A percentile compares a stretch with the other conserved stretches of the same genome.
Conservation (phyloP, 176 grass and related monocot genomes). For the Thalia dealbata region DNA sequence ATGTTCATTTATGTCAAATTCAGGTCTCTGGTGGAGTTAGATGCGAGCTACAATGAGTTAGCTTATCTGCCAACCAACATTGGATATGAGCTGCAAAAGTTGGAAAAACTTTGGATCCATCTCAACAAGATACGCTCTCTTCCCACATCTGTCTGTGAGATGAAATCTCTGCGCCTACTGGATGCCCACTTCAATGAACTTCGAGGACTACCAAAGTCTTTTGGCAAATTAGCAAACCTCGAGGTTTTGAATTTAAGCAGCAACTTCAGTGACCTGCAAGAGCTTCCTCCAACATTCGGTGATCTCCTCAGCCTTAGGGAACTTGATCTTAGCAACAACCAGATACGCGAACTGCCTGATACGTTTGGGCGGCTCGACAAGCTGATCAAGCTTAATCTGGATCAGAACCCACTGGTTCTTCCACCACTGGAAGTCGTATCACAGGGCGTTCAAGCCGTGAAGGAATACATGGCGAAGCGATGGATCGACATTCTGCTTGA, state of each 20-base stretch:
- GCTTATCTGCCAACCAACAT: constrained; percentile 73
- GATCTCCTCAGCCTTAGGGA: constrained; percentile 65
- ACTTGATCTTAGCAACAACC: constrained; percentile 92
- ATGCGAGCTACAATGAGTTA: constrained; percentile 96
- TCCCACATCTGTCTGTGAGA: constrained; percentile 71
- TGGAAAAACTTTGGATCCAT: constrained; percentile 66
- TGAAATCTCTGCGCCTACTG: constrained; percentile 48
- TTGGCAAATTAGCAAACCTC: constrained; percentile 58
- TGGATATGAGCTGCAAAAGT: constrained; percentile 73
- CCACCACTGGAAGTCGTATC: constrained; percentile 71
- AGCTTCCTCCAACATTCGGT: constrained; percentile 69
- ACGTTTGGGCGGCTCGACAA: constrained; percentile 86
- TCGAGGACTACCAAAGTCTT: constrained; percentile 45
- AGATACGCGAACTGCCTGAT: constrained; percentile 55
- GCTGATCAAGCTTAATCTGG: constrained; percentile 48
- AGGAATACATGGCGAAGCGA: constrained; percentile 21
- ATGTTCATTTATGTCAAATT: not conserved
- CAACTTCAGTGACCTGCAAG: constrained; percentile 68
- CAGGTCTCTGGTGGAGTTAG: constrained; percentile 74
- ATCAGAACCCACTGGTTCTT: constrained; percentile 61
- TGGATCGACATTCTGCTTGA: constrained; percentile 1
- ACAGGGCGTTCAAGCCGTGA: constrained; percentile 64
- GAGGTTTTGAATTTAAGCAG: constrained; percentile 90
- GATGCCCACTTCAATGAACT: constrained; percentile 93
- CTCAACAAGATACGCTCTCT: constrained; percentile 73